These are phyloP conservation scores for Hemisphaericaspora lyxosophila DNA, from an alignment of 1,139 yeast genomes.

Conservation along the genomic window DNA sequence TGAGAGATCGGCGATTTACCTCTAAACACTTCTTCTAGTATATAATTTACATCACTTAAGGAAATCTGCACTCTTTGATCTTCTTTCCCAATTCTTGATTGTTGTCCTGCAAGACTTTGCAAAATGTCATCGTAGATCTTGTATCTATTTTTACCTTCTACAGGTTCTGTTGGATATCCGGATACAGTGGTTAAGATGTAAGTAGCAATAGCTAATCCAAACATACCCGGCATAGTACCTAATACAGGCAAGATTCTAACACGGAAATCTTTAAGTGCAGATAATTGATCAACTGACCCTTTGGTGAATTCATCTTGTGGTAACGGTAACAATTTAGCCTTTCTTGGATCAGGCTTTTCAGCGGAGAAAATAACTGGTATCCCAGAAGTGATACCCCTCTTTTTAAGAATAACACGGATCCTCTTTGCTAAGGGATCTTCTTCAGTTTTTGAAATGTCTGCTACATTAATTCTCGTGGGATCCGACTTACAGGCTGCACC, in stretches of 20 bases:
- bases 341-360: constrained; percentile 94
- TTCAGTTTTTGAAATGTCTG: constrained; percentile 58
- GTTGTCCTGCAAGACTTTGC: constrained; percentile 85
- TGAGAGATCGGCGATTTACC: constrained; percentile 92
- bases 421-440: constrained; percentile 93
- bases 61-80: constrained; percentile 77
- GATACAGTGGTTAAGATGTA: constrained; percentile 75
- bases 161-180: constrained; percentile 84
- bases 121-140: constrained; percentile 80
- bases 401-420: constrained; percentile 78
- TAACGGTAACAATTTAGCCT: constrained; percentile 81
- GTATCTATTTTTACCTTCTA: constrained; percentile 87
- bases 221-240: constrained; percentile 96
- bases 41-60: constrained; percentile 70
- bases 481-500: constrained; percentile 84
- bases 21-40: constrained; percentile 88
- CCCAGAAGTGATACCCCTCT: constrained; percentile 70
- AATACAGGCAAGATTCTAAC: constrained; percentile 91
- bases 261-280: constrained; percentile 85
- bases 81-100: constrained; percentile 65
- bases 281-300: constrained; percentile 83
- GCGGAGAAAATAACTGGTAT: constrained; percentile 90
- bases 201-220: constrained; percentile 88
- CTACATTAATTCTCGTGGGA: constrained; percentile 46
- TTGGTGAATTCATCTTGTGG: constrained; percentile 74